Percentiles rank a stretch among this genome's conserved stretches.
Evolutionary conservation across 2,329 filamentous ascomycete species (phyloP).

Genomic region (Venturia nashicola): DNA sequence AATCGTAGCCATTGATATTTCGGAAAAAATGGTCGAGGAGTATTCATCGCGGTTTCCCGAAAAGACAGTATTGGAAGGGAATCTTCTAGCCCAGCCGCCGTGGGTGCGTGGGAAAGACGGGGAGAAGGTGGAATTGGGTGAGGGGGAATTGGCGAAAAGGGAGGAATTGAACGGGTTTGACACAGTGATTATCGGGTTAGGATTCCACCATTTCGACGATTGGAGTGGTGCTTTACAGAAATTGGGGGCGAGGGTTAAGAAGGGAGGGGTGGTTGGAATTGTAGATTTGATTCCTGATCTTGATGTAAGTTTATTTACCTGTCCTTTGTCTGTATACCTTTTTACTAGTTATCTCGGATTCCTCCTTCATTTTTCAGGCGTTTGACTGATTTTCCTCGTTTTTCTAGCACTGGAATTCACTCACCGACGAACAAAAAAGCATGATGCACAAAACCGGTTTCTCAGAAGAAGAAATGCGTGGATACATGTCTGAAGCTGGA

Average conservation of each 20-base stretch:
- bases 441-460: slow-evolving; percentile 9
- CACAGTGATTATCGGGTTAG: slow-evolving; percentile 2
- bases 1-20: neutral
- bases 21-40: neutral
- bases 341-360: neutral
- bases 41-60: neutral
- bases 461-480: slow-evolving; percentile 6
- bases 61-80: neutral
- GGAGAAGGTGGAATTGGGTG: neutral
- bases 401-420: neutral
- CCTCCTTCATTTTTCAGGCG: neutral
- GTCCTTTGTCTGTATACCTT: neutral
- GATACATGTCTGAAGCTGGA: slow-evolving; percentile 8
- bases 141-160: neutral
- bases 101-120: neutral
- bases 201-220: slow-evolving; percentile 7
- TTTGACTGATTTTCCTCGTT: neutral
- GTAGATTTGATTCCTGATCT: slow-evolving; percentile 3
- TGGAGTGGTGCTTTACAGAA: neutral
- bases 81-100: neutral
- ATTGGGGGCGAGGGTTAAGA: slow-evolving; percentile 2
- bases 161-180: neutral
- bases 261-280: slow-evolving; percentile 5
- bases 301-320: neutral
- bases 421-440: neutral